Evolutionary conservation across 2,329 filamentous ascomycete genomes (phyloP), one percentile per base, ranked within the genome.

Genomic region (Pseudogymnoascus sp.): DNA sequence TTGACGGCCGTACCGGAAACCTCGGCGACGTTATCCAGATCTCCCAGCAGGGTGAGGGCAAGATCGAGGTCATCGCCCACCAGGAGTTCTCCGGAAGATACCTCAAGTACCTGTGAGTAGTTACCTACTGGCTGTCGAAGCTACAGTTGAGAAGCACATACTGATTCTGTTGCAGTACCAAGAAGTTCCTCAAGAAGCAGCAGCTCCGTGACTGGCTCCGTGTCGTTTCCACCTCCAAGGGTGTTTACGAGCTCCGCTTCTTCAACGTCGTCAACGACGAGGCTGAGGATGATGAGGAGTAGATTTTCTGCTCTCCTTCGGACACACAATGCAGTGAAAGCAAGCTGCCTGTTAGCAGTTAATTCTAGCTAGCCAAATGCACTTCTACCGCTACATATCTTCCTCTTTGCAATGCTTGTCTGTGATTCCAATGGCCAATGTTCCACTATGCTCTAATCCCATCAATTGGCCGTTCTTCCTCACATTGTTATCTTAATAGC

Each of bases 151-250:
- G 18, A 16, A 16, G 56, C 72, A 75, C 63, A 75, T 69, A 31
- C 40, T 40, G 23, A 38, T 16, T 11, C 35, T 47, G 21, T 12
- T 66, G 59, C 71, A 96, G 91, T 79, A 99, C 94, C 80, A 99
- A 99, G 91, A 99, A 99, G 87, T 99, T 96, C 89, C 89, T 99
- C 81, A 99, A 99, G 92, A 99, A 99, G 91, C 91, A 97, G 86
- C 93, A 97, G 87, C 91, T 99, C 78, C 91, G 94, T 83, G 94
- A 99, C 86, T 99, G 94, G 94, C 90, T 99, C 77, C 92, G 94
- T 75, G 93, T 99, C 74, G 94, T 99, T 76, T 95, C 92, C 73
- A 97, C 93, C 78, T 92, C 90, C 79, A 93, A 93, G 84, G 93
- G 94, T 77, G 92, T 97, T 71, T 99, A 99, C 85, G 92, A 97